These are phyloP conservation scores for Psilocybe sp. DNA, from an alignment of 768 basidiomycete species.

Conservation along the genomic window DNA sequence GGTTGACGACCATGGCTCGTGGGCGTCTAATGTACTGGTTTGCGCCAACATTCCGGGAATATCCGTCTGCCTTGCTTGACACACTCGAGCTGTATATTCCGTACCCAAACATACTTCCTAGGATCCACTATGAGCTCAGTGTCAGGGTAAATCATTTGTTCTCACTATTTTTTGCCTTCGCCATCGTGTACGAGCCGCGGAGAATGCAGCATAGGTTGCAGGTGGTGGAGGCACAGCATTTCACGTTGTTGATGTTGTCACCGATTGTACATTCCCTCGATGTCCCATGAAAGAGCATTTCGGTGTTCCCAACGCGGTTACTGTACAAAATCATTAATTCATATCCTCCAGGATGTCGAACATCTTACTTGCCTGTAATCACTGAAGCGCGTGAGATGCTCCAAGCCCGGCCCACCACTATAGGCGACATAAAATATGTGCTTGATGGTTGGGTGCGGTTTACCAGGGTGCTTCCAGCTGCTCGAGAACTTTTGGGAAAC, in stretches of 20 bases:
- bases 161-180: conserved; percentile 22
- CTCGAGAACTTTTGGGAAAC: conserved; percentile 21
- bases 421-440: conserved; percentile 27
- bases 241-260: conserved; percentile 12
- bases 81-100: conserved; percentile 27
- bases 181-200: conserved; percentile 26
- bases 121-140: background rate
- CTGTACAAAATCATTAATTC: conserved; percentile 6
- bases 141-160: background rate
- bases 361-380: conserved; percentile 21
- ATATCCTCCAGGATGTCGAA: no score
- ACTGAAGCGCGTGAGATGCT: conserved; percentile 24
- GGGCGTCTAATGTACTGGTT: background rate
- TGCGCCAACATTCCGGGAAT: conserved; percentile 13
- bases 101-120: conserved; percentile 27
- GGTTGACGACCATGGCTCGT: conserved; percentile 26
- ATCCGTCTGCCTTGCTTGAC: conserved; percentile 26
- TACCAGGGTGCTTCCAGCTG: conserved; percentile 24
- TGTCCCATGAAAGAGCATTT: conserved; percentile 28
- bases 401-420: conserved; percentile 14
- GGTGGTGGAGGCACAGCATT: conserved; percentile 12
- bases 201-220: conserved; percentile 25
- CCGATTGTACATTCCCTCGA: conserved; percentile 21
- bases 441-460: conserved; percentile 17
- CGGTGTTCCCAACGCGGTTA: conserved; percentile 27